These are phyloP conservation scores for Extremus antarcticus DNA, from an alignment of 495 filamentous ascomycete genomes.

Conservation along the genomic window DNA sequence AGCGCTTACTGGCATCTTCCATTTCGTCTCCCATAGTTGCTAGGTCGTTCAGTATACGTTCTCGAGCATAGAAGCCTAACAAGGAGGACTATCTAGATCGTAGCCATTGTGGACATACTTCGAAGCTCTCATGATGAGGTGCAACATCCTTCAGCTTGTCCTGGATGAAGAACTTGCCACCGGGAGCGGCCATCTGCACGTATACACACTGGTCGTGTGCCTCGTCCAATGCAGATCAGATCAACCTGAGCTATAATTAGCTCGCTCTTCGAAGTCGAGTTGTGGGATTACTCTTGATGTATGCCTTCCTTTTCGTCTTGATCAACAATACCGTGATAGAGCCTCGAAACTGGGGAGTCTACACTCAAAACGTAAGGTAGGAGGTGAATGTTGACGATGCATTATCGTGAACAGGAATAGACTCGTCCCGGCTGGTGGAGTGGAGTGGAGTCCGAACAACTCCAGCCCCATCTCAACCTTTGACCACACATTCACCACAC, in stretches of 20 bases:
- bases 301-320: neutral
- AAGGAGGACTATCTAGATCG: neutral
- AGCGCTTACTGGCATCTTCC: conserved; percentile 53
- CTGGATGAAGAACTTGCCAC: conserved; percentile 27
- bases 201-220: neutral
- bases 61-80: no score
- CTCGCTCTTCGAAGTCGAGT: no score
- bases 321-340: no score
- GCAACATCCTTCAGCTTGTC: conserved; percentile 33
- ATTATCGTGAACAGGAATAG: no score
- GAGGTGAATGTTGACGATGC: no score
- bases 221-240: no score
- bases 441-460: neutral
- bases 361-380: no score
- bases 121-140: conserved; percentile 58
- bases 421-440: no score
- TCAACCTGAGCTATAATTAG: no score
- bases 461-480: neutral
- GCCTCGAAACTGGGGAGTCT: no score
- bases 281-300: neutral
- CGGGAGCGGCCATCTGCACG: conserved; percentile 16
- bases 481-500: neutral
- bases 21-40: conserved; percentile 71
- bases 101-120: conserved; percentile 15
- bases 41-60: neutral